Evolutionary conservation across 2,329 filamentous ascomycete genomes (phyloP).

Genomic region (Phialocephala subalpina): DNA sequence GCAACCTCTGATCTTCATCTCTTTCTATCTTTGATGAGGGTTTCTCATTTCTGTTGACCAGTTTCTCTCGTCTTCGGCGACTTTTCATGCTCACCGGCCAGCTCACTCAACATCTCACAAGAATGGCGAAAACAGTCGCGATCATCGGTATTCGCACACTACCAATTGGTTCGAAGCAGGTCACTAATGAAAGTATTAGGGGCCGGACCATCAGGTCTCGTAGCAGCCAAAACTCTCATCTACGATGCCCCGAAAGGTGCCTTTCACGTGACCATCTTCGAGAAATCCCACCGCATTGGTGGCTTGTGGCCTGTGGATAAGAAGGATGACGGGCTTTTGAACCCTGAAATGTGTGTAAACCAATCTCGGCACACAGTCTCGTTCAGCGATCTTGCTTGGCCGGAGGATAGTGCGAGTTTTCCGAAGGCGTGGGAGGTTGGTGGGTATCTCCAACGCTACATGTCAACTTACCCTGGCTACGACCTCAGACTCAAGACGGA

Average conservation of each 20-base stretch:
- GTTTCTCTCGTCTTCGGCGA: neutral
- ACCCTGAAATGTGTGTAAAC: slow-evolving; percentile 76
- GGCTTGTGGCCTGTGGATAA: slow-evolving; percentile 74
- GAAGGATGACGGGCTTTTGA: slow-evolving; percentile 58
- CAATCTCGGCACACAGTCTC: slow-evolving; percentile 80
- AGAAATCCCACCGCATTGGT: slow-evolving; percentile 70
- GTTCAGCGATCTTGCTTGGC: slow-evolving; percentile 78
- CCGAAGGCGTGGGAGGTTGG: slow-evolving; percentile 82
- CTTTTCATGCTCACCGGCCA: slow-evolving; percentile 2
- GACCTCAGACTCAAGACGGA: slow-evolving; percentile 34
- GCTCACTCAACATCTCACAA: neutral
- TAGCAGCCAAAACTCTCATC: slow-evolving; percentile 77
- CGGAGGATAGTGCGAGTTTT: slow-evolving; percentile 65
- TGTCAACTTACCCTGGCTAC: slow-evolving; percentile 56
- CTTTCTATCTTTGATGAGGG: neutral
- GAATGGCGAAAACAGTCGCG: slow-evolving; percentile 37
- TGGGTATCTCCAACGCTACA: slow-evolving; percentile 72
- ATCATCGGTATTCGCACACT: slow-evolving; percentile 35
- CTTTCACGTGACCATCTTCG: slow-evolving; percentile 76
- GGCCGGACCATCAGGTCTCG: slow-evolving; percentile 73
- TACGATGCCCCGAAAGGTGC: slow-evolving; percentile 59
- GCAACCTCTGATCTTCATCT: neutral
- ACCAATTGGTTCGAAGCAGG: neutral
- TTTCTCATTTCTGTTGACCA: neutral
- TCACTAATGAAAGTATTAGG: slow-evolving; percentile 51